Conservation (phyloP, 441 rosid genomes). For the Syzygium syzygioides region DNA sequence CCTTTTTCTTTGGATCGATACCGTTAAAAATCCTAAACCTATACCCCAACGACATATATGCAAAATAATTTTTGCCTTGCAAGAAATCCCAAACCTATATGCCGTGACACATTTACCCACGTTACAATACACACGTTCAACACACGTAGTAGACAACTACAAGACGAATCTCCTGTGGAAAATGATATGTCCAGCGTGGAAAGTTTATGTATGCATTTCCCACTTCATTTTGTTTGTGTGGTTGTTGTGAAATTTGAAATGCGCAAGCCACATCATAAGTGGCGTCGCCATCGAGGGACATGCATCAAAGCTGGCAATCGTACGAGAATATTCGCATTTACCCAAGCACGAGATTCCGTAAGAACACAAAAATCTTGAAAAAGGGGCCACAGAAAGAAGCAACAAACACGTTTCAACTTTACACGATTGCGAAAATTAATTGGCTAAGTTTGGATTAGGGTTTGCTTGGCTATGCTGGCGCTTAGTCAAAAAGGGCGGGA, state of each 20-base stretch:
- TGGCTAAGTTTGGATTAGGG: neutral
- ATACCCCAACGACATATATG: neutral
- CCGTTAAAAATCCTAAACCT: neutral
- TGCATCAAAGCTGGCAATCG: neutral
- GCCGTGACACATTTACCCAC: fast-evolving
- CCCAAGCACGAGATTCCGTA: neutral
- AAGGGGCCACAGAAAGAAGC: neutral
- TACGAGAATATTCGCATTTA: neutral
- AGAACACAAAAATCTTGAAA: neutral
- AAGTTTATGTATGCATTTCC: fast-evolving
- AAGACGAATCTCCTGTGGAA: neutral
- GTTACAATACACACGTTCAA: neutral
- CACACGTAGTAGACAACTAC: fast-evolving
- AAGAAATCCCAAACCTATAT: neutral
- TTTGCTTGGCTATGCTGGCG: neutral
- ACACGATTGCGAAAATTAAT: neutral
- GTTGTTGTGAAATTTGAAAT: neutral
- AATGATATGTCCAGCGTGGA: neutral
- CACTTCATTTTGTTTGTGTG: neutral
- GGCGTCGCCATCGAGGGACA: neutral
- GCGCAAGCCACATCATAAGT: neutral
- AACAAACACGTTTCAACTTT: neutral
- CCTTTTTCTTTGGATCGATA: neutral
- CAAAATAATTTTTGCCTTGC: neutral
- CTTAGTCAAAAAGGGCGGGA: neutral